Base-by-base conservation (phyloP, 305 asterid species). In the Andrographis paniculata region DNA sequence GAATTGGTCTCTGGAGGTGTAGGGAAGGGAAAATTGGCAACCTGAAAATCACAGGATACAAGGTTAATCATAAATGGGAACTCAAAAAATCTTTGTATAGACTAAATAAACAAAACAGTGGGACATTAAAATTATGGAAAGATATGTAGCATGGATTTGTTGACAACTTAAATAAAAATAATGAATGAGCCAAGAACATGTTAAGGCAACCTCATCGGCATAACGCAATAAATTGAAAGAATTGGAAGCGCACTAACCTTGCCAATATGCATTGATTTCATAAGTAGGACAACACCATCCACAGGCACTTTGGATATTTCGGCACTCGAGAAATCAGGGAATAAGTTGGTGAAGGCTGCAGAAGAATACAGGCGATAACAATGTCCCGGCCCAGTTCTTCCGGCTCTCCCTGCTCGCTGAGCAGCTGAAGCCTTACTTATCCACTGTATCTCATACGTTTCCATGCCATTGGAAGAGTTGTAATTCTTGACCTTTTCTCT, bases 341-440 rank as follows among this genome's bases (percentile, higher is more conserved):
- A 81, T 18, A 62, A 55, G 66, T 83, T 72, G 55, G 45, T 60
- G 68, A 80, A 80, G 60, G 73, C 95, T 17, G 96, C 94, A 21
- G 96, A 74, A 53, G 96, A 87, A 73, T 87, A 89, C 28, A 89
- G 77, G 33, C 96, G 91, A 69, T 89, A 89, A 63, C 94, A 89
- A 58, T 89, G 96, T 19, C 98, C 98, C 18, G 98, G 98, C 36
- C 92, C 93, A 30, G 94, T 89, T 65, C 98, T 76, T 65, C 95
- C 98, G 55, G 98, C 93, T 63, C 94, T 72, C 53, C 98, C 98
- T 1, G 95, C 79, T 52, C 98, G 93, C 69, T 89, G 98, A 39
- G 85, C 58, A 1, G 94, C 98, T 51, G 98, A 89, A 55, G 98
- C 98, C 72, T 89, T 80, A 62, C 98, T 89, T 65, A 89, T 82